Conservation (phyloP, 345 rosid genomes). For the Dovyalis caffra region DNA sequence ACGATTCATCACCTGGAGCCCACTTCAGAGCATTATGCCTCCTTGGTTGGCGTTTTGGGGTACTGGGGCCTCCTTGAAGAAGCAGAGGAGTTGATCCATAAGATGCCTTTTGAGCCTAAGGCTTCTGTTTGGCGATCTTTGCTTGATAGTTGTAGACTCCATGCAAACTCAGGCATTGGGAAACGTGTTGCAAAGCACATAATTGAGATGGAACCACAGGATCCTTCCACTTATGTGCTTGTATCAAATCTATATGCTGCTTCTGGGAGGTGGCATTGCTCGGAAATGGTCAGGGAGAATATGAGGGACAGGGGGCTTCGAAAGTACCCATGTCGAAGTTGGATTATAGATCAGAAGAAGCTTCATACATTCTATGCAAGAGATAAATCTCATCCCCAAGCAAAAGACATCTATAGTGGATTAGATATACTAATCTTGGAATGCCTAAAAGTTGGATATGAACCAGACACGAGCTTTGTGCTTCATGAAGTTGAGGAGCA, state of each 20-base stretch:
- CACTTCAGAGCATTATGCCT: constrained; percentile 61
- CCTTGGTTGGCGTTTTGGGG: constrained; percentile 64
- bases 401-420: constrained; percentile 67
- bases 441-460: constrained; percentile 70
- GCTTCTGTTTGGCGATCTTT: constrained; percentile 65
- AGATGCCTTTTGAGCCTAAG: constrained; percentile 55
- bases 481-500: constrained; percentile 90
- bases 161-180: constrained; percentile 48
- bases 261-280: constrained; percentile 77
- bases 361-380: constrained; percentile 62
- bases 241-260: constrained; percentile 83
- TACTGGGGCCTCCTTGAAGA: constrained; percentile 74
- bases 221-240: constrained; percentile 66
- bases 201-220: constrained; percentile 52
- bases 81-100: constrained; percentile 57
- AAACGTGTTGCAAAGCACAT: constrained; percentile 56
- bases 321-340: constrained; percentile 77
- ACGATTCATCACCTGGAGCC: constrained; percentile 47
- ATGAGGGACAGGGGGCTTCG: constrained; percentile 58
- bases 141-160: constrained; percentile 74
- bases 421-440: constrained; percentile 66
- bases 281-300: constrained; percentile 62
- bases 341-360: constrained; percentile 64
- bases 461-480: constrained; percentile 76
- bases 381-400: constrained; percentile 61